Conservation (phyloP, 345 rosid genomes). For the Euclidium syriacum region DNA sequence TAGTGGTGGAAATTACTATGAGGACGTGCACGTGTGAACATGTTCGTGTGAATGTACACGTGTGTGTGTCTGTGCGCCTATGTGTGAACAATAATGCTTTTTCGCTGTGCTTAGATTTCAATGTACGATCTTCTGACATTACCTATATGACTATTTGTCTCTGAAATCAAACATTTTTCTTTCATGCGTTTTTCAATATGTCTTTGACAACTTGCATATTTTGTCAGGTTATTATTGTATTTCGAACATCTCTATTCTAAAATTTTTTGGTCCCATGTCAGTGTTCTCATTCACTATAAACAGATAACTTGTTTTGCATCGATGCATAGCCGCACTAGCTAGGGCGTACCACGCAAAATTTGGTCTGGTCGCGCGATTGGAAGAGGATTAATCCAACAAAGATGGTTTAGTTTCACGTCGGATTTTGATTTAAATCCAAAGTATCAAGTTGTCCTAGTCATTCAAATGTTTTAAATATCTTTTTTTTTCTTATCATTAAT, state of each 20-base stretch:
- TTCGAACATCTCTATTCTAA: conserved; percentile 4
- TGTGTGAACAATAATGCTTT: conserved; percentile 28
- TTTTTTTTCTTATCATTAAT: neutral
- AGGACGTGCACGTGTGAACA: conserved; percentile 11
- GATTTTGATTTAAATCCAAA: neutral
- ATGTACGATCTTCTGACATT: conserved; percentile 22
- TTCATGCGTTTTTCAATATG: neutral
- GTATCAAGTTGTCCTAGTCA: neutral
- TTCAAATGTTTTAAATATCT: neutral
- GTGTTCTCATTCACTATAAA: conserved; percentile 5
- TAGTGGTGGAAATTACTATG: conserved; percentile 12
- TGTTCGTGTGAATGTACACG: conserved; percentile 19
- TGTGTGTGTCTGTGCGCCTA: conserved; percentile 25
- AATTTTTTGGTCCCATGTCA: neutral
- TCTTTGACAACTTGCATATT: conserved; percentile 28
- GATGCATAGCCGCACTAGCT: neutral
- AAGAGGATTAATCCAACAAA: no score
- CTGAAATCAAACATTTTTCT: neutral
- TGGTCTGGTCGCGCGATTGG: no score
- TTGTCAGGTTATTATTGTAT: conserved; percentile 25
- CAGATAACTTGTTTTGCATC: conserved; percentile 2
- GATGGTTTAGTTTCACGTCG: no score
- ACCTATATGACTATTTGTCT: conserved; percentile 24
- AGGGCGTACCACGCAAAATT: conserved; percentile 1
- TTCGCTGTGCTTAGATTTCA: conserved; percentile 23